Conservation (phyloP, 148 eudicot genomes). For the Silene uniflora region DNA sequence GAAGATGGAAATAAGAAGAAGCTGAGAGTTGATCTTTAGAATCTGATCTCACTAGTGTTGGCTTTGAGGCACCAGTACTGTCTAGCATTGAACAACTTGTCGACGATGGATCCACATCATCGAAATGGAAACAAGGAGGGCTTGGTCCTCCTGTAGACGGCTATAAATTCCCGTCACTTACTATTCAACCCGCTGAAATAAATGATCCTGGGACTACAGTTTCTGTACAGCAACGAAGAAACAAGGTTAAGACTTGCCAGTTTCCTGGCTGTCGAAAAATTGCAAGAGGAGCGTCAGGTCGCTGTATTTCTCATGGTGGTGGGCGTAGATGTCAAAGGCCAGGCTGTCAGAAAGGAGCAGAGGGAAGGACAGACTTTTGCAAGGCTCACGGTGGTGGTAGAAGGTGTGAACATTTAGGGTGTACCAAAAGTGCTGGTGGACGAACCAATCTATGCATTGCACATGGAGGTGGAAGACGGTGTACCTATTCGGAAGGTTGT, state of each 20-base stretch:
- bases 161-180: no score
- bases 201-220: constrained; percentile 7
- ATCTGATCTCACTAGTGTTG: constrained; percentile 52
- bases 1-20: constrained; percentile 16
- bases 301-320: constrained; percentile 93
- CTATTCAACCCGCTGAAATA: no score
- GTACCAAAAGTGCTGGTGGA: constrained; percentile 88
- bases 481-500: constrained; percentile 18
- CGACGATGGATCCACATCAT: constrained; percentile 74
- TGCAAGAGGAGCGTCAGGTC: constrained; percentile 75
- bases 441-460: constrained; percentile 89
- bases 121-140: constrained; percentile 50
- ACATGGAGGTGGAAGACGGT: constrained; percentile 95
- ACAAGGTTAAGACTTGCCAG: constrained; percentile 46
- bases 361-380: constrained; percentile 75
- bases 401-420: constrained; percentile 69
- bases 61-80: constrained; percentile 22
- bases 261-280: constrained; percentile 49
- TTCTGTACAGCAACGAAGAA: constrained; percentile 31
- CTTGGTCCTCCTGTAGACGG: constrained; percentile 33
- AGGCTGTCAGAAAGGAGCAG: constrained; percentile 71
- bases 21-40: constrained; percentile 50
- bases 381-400: constrained; percentile 96
- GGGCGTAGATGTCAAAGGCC: constrained; percentile 68
- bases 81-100: constrained; percentile 32